phyloP scores from a whole-genome alignment of 2,329 filamentous ascomycete species.

The Clarireedia sp. region DNA sequence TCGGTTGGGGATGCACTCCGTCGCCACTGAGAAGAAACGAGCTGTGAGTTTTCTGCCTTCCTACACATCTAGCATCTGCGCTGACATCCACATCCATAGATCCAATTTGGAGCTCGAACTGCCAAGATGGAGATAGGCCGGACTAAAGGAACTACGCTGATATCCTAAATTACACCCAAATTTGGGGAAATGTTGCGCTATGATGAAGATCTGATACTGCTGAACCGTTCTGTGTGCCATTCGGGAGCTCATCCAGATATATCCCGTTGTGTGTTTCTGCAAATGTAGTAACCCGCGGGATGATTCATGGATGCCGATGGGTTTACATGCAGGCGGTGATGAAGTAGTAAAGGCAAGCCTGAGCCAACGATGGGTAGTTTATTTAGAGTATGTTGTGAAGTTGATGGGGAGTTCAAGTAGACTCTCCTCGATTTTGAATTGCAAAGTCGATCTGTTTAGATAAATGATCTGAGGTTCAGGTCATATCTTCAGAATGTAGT shows the following conservation, averaged over 20 bases:
- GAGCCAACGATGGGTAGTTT: conserved; percentile 36
- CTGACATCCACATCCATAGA: conserved; percentile 36
- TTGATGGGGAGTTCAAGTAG: background rate
- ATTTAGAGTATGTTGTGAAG: background rate
- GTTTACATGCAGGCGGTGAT: conserved; percentile 20
- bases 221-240: conserved; percentile 40
- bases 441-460: no score
- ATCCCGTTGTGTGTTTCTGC: conserved; percentile 41
- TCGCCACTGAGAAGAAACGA: conserved; percentile 84
- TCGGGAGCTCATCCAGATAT: conserved; percentile 21
- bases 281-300: conserved; percentile 29
- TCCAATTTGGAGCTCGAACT: conserved; percentile 75
- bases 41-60: conserved; percentile 50
- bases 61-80: no score
- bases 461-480: no score
- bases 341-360: conserved; percentile 54
- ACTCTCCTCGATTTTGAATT: no score
- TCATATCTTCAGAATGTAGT: no score
- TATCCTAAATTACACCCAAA: conserved; percentile 33
- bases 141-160: conserved; percentile 59
- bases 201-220: conserved; percentile 72
- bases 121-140: conserved; percentile 71
- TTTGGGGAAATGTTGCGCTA: conserved; percentile 33
- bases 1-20: conserved; percentile 60
- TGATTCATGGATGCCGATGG: conserved; percentile 21